A percentile compares a stretch with the other conserved stretches of the same genome.
Evolutionary conservation across 2,329 filamentous ascomycete species (phyloP).

Genomic region (Knoxdaviesia capensis): DNA sequence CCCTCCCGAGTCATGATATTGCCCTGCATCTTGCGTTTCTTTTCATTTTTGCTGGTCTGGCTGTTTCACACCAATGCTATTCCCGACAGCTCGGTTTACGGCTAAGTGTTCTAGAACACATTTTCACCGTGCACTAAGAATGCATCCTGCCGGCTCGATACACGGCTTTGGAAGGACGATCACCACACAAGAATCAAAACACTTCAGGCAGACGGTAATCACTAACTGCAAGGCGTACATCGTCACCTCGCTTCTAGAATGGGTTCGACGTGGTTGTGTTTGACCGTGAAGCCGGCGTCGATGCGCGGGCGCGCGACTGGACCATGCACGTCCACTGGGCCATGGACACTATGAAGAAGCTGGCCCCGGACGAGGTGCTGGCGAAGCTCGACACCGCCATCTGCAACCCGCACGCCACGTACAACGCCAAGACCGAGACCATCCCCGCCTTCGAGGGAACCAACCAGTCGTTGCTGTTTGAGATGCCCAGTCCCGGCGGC

Average conservation of each 20-base stretch:
- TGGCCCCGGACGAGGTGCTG: slow-evolving; percentile 14
- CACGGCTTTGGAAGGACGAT: too few relatives aligned
- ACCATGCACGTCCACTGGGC: slow-evolving; percentile 20
- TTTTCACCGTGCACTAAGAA: too few relatives aligned
- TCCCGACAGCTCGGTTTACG: too few relatives aligned
- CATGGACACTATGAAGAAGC: slow-evolving; percentile 13
- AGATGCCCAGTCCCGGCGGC: slow-evolving; percentile 12
- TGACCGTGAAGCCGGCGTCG: slow-evolving; percentile 12
- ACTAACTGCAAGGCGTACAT: too few relatives aligned
- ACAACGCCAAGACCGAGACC: slow-evolving; percentile 11
- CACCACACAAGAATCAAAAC: too few relatives aligned
- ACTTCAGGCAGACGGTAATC: too few relatives aligned
- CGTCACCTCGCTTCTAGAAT: slow-evolving; percentile 7
- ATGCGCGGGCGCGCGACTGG: slow-evolving; percentile 15
- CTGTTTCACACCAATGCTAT: too few relatives aligned
- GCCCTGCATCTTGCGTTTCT: too few relatives aligned
- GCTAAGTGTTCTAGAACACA: too few relatives aligned
- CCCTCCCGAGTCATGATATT: neutral
- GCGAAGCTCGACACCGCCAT: slow-evolving; percentile 11
- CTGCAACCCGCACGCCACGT: slow-evolving; percentile 15
- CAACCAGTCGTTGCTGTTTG: slow-evolving; percentile 16
- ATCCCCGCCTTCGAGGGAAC: slow-evolving; percentile 14
- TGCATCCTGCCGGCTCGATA: too few relatives aligned
- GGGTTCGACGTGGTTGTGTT: slow-evolving; percentile 14
- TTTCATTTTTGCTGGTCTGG: too few relatives aligned